phyloP scores from a whole-genome alignment of 768 basidiomycete genomes.

The Serendipita sp. region DNA sequence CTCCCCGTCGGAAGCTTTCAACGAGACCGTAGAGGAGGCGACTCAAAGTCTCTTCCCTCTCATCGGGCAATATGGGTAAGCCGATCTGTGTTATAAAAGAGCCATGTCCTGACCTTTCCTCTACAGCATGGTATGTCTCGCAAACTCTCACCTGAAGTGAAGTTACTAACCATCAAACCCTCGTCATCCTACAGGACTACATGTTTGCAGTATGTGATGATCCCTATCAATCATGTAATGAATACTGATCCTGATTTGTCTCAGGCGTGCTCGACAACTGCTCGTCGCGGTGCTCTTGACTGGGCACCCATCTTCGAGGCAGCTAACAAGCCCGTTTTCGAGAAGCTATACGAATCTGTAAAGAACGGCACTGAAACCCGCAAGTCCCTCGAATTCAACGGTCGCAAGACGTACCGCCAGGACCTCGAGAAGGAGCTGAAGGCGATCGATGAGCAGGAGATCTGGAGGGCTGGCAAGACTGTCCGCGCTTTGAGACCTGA shows the following conservation, averaged over 20 bases:
- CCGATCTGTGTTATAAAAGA: slow-evolving; percentile 2
- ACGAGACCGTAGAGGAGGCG: slow-evolving; percentile 99
- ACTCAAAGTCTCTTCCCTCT: slow-evolving; percentile 96
- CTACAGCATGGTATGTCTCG: slow-evolving; percentile 13
- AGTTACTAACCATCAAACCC: background rate
- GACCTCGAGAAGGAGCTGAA: slow-evolving; percentile 84
- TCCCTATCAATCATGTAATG: background rate
- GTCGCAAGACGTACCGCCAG: slow-evolving; percentile 77
- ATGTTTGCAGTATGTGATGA: background rate
- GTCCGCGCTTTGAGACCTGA: slow-evolving; percentile 82
- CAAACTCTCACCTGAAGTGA: background rate
- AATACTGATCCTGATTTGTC: slow-evolving; percentile 55
- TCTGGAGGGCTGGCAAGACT: slow-evolving; percentile 89
- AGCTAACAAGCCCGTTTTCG: slow-evolving; percentile 87
- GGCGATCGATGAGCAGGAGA: slow-evolving; percentile 95
- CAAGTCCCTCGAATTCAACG: slow-evolving; percentile 92
- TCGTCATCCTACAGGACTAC: background rate
- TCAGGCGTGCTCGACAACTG: slow-evolving; percentile 97
- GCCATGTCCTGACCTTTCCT: background rate
- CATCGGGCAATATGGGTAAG: slow-evolving; percentile 85
- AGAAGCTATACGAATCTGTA: slow-evolving; percentile 88
- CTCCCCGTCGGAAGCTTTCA: slow-evolving; percentile 96
- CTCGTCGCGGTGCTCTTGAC: slow-evolving; percentile 95
- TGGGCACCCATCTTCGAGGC: slow-evolving; percentile 97
- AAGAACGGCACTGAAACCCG: slow-evolving; percentile 92